Evolutionary conservation across 768 basidiomycete genomes (phyloP), one percentile per base, ranked within the genome.

Genomic region (Postia placenta): DNA sequence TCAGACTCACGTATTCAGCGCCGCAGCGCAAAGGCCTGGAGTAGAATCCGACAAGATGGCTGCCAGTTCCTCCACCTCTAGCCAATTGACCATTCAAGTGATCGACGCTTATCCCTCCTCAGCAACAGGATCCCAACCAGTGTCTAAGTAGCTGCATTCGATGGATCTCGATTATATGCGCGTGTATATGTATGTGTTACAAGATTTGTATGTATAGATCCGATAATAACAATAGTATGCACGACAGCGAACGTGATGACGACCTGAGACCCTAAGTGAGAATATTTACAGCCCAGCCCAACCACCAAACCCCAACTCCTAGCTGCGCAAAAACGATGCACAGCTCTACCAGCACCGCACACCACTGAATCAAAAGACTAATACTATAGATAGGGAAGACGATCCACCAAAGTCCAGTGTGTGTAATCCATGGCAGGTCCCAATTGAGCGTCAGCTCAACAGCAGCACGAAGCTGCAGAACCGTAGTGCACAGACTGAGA

Each of bases 231-330:
- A 22, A 19, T 27, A 27, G n/a, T 17, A 24, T 42, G 23, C 42
- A 33, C 30, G 30, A 33, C 30, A 33, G 30, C 30, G 30, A 33
- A 7, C 7, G 15, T 7, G 30, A 33, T 33, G 9, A 33, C 7
- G 9, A 15, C 7, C 42, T 7, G 15, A 26, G 25, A 15, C 19
- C 30, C 23, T 58, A 76, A 38, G 68, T 63, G 51, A 70, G 65
- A 51, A 87, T 54, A 36, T 75, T 75, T 37, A 86, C 60, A 23
- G 70, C 71, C 87, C 87, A 90, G 22, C 84, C 85, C 48, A 77
- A 59, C 87, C 87, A 90, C 87, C 87, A 90, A 7, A 72, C 58
- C 36, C 81, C 66, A 19, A 85, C 76, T 3, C 74, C 79, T 35
- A 80, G 37, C 60, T 87, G 74, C 50, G 80, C 68, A 14, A 80